Evolutionary conservation across 2,329 filamentous ascomycete genomes (phyloP), one percentile per base, ranked within the genome.

Genomic region (Aspergillus sojae): DNA sequence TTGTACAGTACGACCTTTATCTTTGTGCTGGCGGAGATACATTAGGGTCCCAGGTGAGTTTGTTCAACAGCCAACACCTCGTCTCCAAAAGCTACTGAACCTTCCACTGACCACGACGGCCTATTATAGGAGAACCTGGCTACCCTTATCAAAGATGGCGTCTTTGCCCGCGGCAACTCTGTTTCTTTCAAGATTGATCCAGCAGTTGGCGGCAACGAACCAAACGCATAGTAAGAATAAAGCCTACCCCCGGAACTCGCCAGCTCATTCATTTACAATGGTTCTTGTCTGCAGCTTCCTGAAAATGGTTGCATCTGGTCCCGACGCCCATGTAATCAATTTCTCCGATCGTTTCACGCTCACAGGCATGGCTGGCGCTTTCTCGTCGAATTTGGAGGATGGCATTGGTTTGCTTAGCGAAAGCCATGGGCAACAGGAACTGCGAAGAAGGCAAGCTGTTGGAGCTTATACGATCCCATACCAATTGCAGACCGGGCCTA

Each of bases 301-400:
- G 19, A 84, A 84, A 66, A 88, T 91, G 74, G 77, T 85, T 62
- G 84, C 87, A 19, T 81, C 81, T 7, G 83, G 82, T 5, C 80
- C 81, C 21, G 81, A 82, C n/a, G 84, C 84, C 36, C 83, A 82
- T 4, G 79, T 88, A 23, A 84, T 82, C 61, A 87, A 85, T 70
- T 90, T 83, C 73, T 90, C 88, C 12, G 70, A 79, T 57, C 87
- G 88, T 65, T 92, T 92, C 77, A 83, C 85, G n/a, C 78, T 91
- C 58, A 81, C 80, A 12, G 84, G 83, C 68, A 90, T 91, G 88
- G 88, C 84, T 2, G 88, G 88, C 43, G 77, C 77, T 5, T 89
- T 89, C 70, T 77, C 82, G 1, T 64, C 80, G 1, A 71, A 70
- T 30, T 39, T 66, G 7, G 55, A 60, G 14, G 61, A 81, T 73